Percentiles rank a stretch among this genome's conserved stretches.
phyloP scores from a whole-genome alignment of 2,329 filamentous ascomycete genomes.

The Neonectria sp. region DNA sequence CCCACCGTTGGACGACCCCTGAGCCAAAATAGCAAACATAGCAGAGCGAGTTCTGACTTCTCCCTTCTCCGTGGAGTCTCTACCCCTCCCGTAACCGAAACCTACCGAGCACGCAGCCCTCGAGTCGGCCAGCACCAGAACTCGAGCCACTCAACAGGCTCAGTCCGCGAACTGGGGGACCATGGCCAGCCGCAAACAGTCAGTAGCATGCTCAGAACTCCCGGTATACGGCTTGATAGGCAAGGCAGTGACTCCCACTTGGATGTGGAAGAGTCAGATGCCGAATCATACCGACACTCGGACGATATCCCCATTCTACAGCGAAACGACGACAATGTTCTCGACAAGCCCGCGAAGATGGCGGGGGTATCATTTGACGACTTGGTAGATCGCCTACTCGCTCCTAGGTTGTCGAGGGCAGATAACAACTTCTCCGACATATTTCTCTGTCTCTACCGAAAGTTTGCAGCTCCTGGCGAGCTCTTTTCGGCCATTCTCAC shows the following conservation, averaged over 20 bases:
- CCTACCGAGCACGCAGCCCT: slow-evolving; percentile 52
- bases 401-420: slow-evolving; percentile 85
- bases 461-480: slow-evolving; percentile 87
- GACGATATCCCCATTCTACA: slow-evolving; percentile 79
- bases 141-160: slow-evolving; percentile 28
- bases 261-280: slow-evolving; percentile 79
- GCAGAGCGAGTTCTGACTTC: slow-evolving; percentile 80
- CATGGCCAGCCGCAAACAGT: slow-evolving; percentile 57
- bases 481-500: slow-evolving; percentile 85
- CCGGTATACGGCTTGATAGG: slow-evolving; percentile 68
- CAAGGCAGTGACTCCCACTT: slow-evolving; percentile 70
- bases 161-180: slow-evolving; percentile 38
- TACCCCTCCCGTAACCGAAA: slow-evolving; percentile 61
- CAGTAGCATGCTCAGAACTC: slow-evolving; percentile 64
- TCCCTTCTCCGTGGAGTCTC: slow-evolving; percentile 71
- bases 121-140: slow-evolving; percentile 46
- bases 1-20: slow-evolving; percentile 65
- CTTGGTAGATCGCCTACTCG: slow-evolving; percentile 88
- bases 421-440: slow-evolving; percentile 91
- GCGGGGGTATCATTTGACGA: slow-evolving; percentile 75
- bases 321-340: slow-evolving; percentile 74
- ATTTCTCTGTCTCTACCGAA: slow-evolving; percentile 93
- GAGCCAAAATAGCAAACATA: slow-evolving; percentile 76
- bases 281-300: slow-evolving; percentile 75
- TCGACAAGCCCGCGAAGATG: slow-evolving; percentile 64